phyloP scores from a whole-genome alignment of 139 green algal genomes.

The Pleodorina starrii region DNA sequence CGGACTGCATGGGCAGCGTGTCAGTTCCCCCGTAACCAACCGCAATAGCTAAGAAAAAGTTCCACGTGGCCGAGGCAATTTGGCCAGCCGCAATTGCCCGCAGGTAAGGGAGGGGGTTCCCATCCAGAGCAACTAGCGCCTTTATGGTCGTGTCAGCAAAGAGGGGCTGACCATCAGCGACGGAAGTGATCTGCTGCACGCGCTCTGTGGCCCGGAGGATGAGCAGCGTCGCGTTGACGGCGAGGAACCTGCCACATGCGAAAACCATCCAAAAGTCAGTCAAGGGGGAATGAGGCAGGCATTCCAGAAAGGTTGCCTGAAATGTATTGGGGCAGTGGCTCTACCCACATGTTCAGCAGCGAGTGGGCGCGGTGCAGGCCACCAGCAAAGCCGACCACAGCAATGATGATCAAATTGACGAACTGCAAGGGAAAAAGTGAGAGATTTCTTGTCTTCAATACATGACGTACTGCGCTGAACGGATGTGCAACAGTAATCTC shows the following conservation, averaged over 20 bases:
- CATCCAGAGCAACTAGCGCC: background rate
- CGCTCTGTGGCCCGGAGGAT: background rate
- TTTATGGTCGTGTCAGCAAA: background rate
- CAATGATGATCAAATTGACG: background rate
- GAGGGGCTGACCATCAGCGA: background rate
- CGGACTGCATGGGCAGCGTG: background rate
- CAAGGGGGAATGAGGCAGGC: no score
- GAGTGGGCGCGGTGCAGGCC: background rate
- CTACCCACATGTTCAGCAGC: background rate
- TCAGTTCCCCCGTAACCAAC: background rate
- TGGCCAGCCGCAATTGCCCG: background rate
- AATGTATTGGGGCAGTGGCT: no score
- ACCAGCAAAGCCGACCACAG: background rate
- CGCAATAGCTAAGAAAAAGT: conserved; percentile 13
- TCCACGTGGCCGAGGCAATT: background rate
- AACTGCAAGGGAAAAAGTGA: no score
- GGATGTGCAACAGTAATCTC: no score
- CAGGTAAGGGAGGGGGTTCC: background rate
- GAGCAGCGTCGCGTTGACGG: background rate
- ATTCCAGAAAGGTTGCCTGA: no score
- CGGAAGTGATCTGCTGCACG: background rate
- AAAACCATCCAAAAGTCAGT: no score
- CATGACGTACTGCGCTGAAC: no score
- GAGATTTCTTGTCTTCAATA: no score
- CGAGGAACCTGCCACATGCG: no score